Conservation (phyloP, 2,329 filamentous ascomycete genomes). For the Pseudogymnoascus sp. region DNA sequence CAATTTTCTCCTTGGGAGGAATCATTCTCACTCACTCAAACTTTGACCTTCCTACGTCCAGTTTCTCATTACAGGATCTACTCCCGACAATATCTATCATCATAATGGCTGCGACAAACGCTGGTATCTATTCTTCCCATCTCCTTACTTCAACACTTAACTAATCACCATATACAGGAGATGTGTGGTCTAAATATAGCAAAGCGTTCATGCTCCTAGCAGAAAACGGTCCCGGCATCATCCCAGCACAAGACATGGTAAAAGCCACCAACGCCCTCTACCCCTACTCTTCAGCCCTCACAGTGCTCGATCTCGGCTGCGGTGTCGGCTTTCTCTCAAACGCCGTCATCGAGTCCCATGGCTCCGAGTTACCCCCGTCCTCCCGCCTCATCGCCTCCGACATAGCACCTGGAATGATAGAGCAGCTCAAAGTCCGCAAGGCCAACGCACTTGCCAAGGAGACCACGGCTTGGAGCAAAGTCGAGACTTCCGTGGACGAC, state of each 20-base stretch:
- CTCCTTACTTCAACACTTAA: not conserved
- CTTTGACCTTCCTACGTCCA: not conserved
- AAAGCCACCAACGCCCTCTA: not conserved
- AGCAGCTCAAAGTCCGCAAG: not conserved
- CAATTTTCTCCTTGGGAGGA: not conserved
- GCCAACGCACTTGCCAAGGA: not conserved
- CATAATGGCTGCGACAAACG: not conserved
- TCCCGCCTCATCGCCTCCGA: not conserved
- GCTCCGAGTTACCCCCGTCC: not conserved
- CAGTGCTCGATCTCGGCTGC: not conserved
- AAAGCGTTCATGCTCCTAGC: not conserved
- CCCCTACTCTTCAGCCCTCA: not conserved
- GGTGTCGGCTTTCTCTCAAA: not conserved
- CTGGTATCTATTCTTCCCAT: not conserved
- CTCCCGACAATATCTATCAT: not conserved
- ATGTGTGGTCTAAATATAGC: not conserved
- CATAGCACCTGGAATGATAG: not conserved
- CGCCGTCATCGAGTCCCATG: not conserved
- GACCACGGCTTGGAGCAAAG: not conserved
- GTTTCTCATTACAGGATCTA: not conserved
- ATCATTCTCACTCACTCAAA: not conserved
- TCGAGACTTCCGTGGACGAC: not conserved
- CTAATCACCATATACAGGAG: not conserved
- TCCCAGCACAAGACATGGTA: not conserved
- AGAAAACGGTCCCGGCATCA: not conserved